Evolutionary conservation across 108 stramenopile species (phyloP), one percentile per base, ranked within the genome.

Genomic region (Chaetoceros muelleri): DNA sequence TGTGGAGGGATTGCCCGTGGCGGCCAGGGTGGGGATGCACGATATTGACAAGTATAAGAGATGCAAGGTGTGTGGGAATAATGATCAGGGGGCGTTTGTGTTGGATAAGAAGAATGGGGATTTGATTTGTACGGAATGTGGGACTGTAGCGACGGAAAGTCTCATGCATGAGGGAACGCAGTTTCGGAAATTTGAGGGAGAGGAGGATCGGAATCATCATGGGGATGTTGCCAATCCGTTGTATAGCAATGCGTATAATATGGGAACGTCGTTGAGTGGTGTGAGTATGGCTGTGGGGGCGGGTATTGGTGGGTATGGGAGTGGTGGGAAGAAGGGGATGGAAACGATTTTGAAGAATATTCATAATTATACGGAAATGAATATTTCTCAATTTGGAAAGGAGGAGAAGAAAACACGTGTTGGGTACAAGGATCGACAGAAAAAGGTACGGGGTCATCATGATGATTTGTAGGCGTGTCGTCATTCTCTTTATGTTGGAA

Each of bases 371-470:
- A 30, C 75, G n/a, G 88, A 94, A 59, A 60, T 94, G 59, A 90
- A 90, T 54, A 81, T 90, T 52, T 78, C 75, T 3, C 82, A 89
- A 60, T 87, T 88, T 62, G 93, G 93, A 20, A 90, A 87, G 52
- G 85, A 80, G 0, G 88, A 94, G 61, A 77, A 80, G 52, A 76
- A 80, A 18, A 94, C 93, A 25, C 72, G 93, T 23, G 71, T 75
- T 7, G 92, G 92, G 20, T 94, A 94, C 74, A 94, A 94, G 63
- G 92, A 94, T 72, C 67, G 75, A 58, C 86, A 90, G 67, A 94
- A 94, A 69, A 79, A 78, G n/a, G n/a, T n/a, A n/a, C n/a, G n/a
- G n/a, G n/a, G n/a, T n/a, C 48, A 64, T n/a, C n/a, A n/a, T n/a
- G n/a, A n/a, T n/a, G n/a, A n/a, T n/a, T n/a, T n/a, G n/a, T n/a